Base-by-base conservation (phyloP, 371 early-diverging fungal species). In the Umbelopsis sp. region DNA sequence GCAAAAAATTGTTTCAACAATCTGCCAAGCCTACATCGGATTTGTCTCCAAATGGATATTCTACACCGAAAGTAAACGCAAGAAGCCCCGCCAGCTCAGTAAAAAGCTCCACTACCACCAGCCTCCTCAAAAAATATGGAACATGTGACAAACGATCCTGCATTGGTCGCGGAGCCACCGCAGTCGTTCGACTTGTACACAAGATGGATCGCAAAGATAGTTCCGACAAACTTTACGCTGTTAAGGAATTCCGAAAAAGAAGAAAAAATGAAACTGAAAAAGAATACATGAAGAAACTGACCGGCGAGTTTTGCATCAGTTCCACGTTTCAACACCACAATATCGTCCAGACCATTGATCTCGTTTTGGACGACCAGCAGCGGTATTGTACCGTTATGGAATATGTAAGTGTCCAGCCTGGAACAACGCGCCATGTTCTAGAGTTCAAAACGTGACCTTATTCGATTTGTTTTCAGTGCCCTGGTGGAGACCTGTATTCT, bases 331-430 rank as follows among this genome's bases (percentile, higher is more conserved):
- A 91, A 63, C 95, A 97, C 76, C 84, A 86, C 65, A 97, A 98
- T 75, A 76, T 98, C 9, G 92, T 98, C 14, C 88, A 93, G 71
- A 97, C 97, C 0, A 85, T 97, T 12, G 98, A 98, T 76, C 78
- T 98, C 25, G 91, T 96, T 16, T 87, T 92, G 76, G 96, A 97
- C 75, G 85, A 89, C 69, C 88, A 91, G 66, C 85, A 83, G 37
- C 83, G 90, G 50, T 97, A 96, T 91, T 98, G 95, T 80, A 94
- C 92, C 67, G 94, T 97, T 20, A 98, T 98, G 98, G 95, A 94
- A 75, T 82, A 79, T 63, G 85, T 84, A 79, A 52, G 80, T 78
- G 57, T 48, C 3, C 12, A 4, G 65, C 18, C n/a, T 65, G 69
- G 24, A 63, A 18, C 18, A n/a, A 29, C n/a, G 32, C 41, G 7